Conservation (phyloP, 768 basidiomycete species). For the Boletus eberwhitei region DNA sequence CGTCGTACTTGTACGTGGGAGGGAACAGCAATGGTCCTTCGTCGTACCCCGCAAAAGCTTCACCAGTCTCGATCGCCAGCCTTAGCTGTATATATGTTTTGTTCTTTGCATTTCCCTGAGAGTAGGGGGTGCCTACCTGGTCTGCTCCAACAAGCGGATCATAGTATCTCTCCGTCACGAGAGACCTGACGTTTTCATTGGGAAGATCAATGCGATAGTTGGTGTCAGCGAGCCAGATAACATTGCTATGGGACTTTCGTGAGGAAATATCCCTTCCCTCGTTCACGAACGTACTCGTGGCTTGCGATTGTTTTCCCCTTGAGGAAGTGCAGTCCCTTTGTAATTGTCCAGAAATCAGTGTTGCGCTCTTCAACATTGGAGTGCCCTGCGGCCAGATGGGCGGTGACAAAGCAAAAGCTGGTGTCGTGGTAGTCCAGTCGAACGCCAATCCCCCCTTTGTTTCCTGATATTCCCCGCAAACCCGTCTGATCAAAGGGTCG, state of each 20-base stretch:
- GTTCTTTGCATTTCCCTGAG: not conserved
- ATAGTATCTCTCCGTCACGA: slow-evolving; percentile 62
- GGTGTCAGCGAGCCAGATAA: slow-evolving; percentile 92
- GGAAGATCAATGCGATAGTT: slow-evolving; percentile 93
- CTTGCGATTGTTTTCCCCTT: slow-evolving; percentile 84
- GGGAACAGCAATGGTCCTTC: slow-evolving; percentile 91
- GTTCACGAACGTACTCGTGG: slow-evolving; percentile 69
- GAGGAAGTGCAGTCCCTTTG: slow-evolving; percentile 77
- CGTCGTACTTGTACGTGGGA: slow-evolving; percentile 92
- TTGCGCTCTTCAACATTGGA: slow-evolving; percentile 87
- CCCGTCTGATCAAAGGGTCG: slow-evolving; percentile 57
- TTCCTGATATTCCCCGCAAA: slow-evolving; percentile 90
- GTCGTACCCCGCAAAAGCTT: slow-evolving; percentile 77
- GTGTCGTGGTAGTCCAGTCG: slow-evolving; percentile 90
- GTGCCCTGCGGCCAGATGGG: slow-evolving; percentile 96
- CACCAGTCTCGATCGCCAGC: slow-evolving; percentile 64
- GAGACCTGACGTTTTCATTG: slow-evolving; percentile 72
- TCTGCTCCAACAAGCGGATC: slow-evolving; percentile 77
- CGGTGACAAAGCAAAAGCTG: slow-evolving; percentile 92
- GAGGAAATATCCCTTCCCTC: slow-evolving; percentile 1
- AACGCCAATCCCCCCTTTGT: slow-evolving; percentile 95
- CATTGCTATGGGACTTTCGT: slow-evolving; percentile 54
- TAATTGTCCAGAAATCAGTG: slow-evolving; percentile 87
- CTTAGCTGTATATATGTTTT: slow-evolving; percentile 51
- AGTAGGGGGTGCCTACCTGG: slow-evolving; percentile 55